These are phyloP conservation scores for Pichia kudriavzevii DNA, from an alignment of 1,139 yeast genomes.

Conservation along the genomic window DNA sequence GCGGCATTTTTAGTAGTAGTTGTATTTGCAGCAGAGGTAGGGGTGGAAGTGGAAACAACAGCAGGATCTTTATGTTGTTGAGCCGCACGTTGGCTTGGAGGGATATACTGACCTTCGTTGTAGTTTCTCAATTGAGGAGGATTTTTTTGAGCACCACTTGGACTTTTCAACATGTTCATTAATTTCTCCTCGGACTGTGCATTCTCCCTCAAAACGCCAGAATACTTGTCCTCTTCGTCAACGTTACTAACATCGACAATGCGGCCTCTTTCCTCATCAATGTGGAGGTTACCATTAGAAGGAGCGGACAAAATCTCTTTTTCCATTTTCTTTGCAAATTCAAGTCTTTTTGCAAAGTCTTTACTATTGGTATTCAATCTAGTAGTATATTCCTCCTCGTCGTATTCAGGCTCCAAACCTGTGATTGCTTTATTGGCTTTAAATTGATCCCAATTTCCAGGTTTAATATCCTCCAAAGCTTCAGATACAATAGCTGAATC, in stretches of 20 bases:
- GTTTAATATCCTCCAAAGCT: constrained; percentile 33
- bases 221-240: constrained; percentile 94
- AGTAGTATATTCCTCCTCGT: constrained; percentile 87
- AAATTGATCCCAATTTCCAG: constrained; percentile 78
- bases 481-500: constrained; percentile 21
- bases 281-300: constrained; percentile 60
- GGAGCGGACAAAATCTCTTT: constrained; percentile 69
- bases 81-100: constrained; percentile 63
- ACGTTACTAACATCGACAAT: constrained; percentile 72
- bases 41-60: constrained; percentile 33
- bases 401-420: constrained; percentile 81
- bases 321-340: constrained; percentile 73
- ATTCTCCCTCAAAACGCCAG: constrained; percentile 71
- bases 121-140: constrained; percentile 1
- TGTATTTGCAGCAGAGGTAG: constrained; percentile 7
- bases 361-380: constrained; percentile 69
- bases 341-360: constrained; percentile 57
- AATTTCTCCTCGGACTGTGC: constrained; percentile 24
- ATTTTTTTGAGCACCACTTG: constrained; percentile 5
- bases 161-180: constrained; percentile 23
- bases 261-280: constrained; percentile 87
- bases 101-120: constrained; percentile 40
- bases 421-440: constrained; percentile 81
- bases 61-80: constrained; percentile 72
- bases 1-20: constrained; percentile 1